phyloP scores from a whole-genome alignment of 495 filamentous ascomycete species.

The Penicillium silybi region DNA sequence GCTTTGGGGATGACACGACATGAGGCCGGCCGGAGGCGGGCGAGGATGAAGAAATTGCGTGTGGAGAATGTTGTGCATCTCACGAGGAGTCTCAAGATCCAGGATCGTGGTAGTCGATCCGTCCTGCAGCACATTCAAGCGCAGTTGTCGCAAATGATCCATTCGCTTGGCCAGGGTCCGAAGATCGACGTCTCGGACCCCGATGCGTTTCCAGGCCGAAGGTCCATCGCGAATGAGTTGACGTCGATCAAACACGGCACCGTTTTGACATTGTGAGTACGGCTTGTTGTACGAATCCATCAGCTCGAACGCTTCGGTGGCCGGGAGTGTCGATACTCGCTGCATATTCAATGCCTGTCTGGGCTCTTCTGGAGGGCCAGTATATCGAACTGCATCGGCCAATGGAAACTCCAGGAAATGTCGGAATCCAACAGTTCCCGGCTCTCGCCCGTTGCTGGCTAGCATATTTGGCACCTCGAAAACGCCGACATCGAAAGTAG shows the following conservation, averaged over 20 bases:
- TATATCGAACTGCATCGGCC: conserved; percentile 54
- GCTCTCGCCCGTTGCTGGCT: conserved; percentile 64
- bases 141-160: conserved; percentile 36
- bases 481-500: conserved; percentile 54
- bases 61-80: conserved; percentile 46
- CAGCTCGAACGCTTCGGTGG: conserved; percentile 34
- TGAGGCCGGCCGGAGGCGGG: conserved; percentile 17
- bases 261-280: conserved; percentile 32
- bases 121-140: conserved; percentile 32
- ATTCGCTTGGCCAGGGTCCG: conserved; percentile 41
- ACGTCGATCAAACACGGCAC: conserved; percentile 32
- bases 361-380: conserved; percentile 20
- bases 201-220: conserved; percentile 38
- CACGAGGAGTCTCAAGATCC: conserved; percentile 37
- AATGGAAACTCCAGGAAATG: conserved; percentile 67
- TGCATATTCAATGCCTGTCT: conserved; percentile 28
- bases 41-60: conserved; percentile 41
- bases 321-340: conserved; percentile 28
- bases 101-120: conserved; percentile 34
- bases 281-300: conserved; percentile 33
- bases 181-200: conserved; percentile 37
- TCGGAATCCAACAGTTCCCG: conserved; percentile 70
- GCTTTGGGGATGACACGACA: conserved; percentile 29
- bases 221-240: conserved; percentile 35
- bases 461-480: conserved; percentile 71